A percentile compares a stretch with the other conserved stretches of the same genome.
These are phyloP conservation scores for Aplosporella prunicola DNA, from an alignment of 2,329 filamentous ascomycete genomes.

Conservation along the genomic window DNA sequence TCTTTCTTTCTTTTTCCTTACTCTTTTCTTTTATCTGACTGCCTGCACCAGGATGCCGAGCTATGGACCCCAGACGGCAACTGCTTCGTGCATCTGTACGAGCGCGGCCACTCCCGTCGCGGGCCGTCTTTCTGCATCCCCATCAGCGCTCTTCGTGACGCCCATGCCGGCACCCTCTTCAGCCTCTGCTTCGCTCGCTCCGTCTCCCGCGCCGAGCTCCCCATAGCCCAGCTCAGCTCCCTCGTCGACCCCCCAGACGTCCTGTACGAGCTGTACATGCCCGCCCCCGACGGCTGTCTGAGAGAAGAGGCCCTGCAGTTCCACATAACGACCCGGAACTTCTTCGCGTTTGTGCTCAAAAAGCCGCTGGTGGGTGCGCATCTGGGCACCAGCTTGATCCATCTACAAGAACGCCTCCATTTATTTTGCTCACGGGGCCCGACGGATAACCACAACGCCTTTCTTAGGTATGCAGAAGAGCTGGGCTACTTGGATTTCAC, in stretches of 20 bases:
- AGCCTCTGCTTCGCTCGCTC: slow-evolving; percentile 33
- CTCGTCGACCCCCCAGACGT: slow-evolving; percentile 9
- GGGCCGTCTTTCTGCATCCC: slow-evolving; percentile 61
- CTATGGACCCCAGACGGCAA: slow-evolving; percentile 60
- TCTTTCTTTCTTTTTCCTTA: neutral
- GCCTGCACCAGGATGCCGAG: slow-evolving; percentile 52
- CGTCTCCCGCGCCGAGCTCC: slow-evolving; percentile 13
- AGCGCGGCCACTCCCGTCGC: slow-evolving; percentile 52
- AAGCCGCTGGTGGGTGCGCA: slow-evolving; percentile 58
- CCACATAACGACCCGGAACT: slow-evolving; percentile 62
- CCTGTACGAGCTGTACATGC: slow-evolving; percentile 56
- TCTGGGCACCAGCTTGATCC: slow-evolving; percentile 55
- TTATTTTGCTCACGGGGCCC: slow-evolving; percentile 45
- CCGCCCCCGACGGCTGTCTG: slow-evolving; percentile 47
- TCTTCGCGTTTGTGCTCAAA: slow-evolving; percentile 61
- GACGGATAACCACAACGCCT: slow-evolving; percentile 50
- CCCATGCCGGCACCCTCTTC: slow-evolving; percentile 53
- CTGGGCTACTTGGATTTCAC: slow-evolving; percentile 61
- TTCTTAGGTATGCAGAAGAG: slow-evolving; percentile 56
- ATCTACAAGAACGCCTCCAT: slow-evolving; percentile 56
- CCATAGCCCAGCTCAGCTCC: neutral
- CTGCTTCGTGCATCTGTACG: slow-evolving; percentile 61
- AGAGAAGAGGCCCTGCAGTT: slow-evolving; percentile 50
- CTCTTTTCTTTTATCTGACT: neutral
- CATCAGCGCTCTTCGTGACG: slow-evolving; percentile 46